Percentiles rank a stretch among this genome's conserved stretches.
Evolutionary conservation across 192 early-diverging fungal species (phyloP).

Genomic region (Coemansia sp.): DNA sequence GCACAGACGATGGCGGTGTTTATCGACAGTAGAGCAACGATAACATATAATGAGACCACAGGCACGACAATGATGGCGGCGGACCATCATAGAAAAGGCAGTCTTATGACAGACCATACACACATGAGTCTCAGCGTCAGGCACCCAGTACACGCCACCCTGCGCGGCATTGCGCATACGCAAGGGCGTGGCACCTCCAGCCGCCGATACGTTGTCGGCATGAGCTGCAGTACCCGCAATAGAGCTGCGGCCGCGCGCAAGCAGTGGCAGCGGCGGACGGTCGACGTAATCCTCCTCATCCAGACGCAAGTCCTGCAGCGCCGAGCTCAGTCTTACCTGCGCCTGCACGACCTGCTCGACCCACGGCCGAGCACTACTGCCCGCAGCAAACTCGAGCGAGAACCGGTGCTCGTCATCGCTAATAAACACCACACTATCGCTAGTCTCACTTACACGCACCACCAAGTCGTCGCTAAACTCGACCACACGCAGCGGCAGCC

Average conservation of each 20-base stretch:
- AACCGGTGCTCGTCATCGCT: constrained; percentile 14
- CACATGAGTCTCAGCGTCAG: constrained; percentile 42
- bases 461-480: constrained; percentile 36
- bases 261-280: constrained; percentile 35
- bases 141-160: constrained; percentile 53
- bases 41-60: constrained; percentile 58
- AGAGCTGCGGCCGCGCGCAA: constrained; percentile 44
- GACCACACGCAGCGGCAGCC: constrained; percentile 28
- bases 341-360: constrained; percentile 26
- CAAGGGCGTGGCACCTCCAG: neutral
- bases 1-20: constrained; percentile 29
- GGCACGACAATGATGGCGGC: constrained; percentile 53
- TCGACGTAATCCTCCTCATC: constrained; percentile 54
- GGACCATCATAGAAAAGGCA: constrained; percentile 57
- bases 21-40: constrained; percentile 41
- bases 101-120: constrained; percentile 58
- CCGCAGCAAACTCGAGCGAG: constrained; percentile 17
- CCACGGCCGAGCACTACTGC: constrained; percentile 36
- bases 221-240: constrained; percentile 29
- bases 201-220: constrained; percentile 6
- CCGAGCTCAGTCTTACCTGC: constrained; percentile 14
- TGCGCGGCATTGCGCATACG: constrained; percentile 22
- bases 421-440: constrained; percentile 12
- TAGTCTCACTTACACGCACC: constrained; percentile 18
- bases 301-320: constrained; percentile 48